Evolutionary conservation across 192 early-diverging fungal genomes (phyloP).

Genomic region (Coemansia sp.): DNA sequence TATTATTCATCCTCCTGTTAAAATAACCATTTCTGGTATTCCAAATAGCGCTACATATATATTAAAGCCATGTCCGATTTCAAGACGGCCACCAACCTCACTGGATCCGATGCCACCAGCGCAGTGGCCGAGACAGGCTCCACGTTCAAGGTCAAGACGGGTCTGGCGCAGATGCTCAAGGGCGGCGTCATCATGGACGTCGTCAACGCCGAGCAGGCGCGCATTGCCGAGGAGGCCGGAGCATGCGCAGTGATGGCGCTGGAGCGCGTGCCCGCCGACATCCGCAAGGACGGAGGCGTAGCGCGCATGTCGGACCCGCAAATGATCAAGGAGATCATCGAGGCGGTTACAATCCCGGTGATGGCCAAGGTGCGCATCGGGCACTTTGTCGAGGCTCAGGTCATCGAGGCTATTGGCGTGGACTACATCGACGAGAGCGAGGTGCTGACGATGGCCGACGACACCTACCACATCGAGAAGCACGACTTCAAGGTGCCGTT

Average conservation of each 20-base stretch:
- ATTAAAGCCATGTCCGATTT: conserved; percentile 17
- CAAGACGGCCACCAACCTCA: conserved; percentile 59
- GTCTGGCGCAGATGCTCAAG: conserved; percentile 98
- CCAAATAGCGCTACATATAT: neutral
- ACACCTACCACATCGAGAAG: conserved; percentile 95
- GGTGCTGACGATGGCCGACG: conserved; percentile 95
- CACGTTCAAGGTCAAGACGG: conserved; percentile 88
- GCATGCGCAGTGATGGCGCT: conserved; percentile 97
- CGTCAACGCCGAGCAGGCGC: conserved; percentile 94
- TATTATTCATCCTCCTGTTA: neutral
- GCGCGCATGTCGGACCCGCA: conserved; percentile 98
- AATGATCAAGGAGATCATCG: conserved; percentile 96
- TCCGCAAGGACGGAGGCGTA: conserved; percentile 94
- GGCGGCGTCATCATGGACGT: conserved; percentile 99
- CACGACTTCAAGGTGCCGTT: conserved; percentile 90
- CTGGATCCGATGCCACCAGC: conserved; percentile 21
- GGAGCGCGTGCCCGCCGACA: conserved; percentile 98
- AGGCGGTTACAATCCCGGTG: conserved; percentile 95
- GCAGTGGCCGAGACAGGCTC: conserved; percentile 17
- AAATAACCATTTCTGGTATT: neutral
- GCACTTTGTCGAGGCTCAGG: conserved; percentile 98
- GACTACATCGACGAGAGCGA: conserved; percentile 99
- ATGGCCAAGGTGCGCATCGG: conserved; percentile 99
- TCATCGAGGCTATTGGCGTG: conserved; percentile 86
- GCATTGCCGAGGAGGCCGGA: conserved; percentile 96